Evolutionary conservation across 495 filamentous ascomycete genomes (phyloP).

Genomic region (Jackrogersella multiformis): DNA sequence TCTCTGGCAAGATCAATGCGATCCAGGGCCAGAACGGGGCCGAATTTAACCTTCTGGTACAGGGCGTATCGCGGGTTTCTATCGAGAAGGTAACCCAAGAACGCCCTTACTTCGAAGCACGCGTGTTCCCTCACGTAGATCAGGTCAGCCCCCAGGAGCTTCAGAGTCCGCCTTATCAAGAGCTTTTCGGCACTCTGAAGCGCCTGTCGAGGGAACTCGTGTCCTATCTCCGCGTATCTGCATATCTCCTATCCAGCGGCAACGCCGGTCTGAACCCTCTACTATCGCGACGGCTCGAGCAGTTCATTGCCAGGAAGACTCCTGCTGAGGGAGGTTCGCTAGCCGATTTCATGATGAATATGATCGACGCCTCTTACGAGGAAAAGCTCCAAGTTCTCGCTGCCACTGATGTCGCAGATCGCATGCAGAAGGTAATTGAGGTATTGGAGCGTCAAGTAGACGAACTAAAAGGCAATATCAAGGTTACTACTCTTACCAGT

Average conservation of each 20-base stretch:
- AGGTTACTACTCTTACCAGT: slow-evolving; percentile 75
- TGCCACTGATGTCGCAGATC: slow-evolving; percentile 76
- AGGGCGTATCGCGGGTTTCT: slow-evolving; percentile 80
- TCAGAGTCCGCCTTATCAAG: slow-evolving; percentile 51
- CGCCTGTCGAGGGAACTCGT: slow-evolving; percentile 84
- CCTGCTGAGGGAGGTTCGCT: slow-evolving; percentile 80
- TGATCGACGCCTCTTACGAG: slow-evolving; percentile 83
- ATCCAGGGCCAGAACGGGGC: slow-evolving; percentile 82
- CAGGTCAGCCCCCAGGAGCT: slow-evolving; percentile 28
- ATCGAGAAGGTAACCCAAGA: slow-evolving; percentile 79
- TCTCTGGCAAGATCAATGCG: slow-evolving; percentile 81
- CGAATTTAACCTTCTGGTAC: slow-evolving; percentile 83
- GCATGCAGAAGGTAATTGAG: slow-evolving; percentile 80
- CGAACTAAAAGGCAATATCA: slow-evolving; percentile 81
- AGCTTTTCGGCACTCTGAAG: slow-evolving; percentile 81
- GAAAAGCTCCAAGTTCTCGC: slow-evolving; percentile 88
- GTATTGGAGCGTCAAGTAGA: slow-evolving; percentile 81
- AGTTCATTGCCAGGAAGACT: slow-evolving; percentile 82
- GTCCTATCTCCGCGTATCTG: slow-evolving; percentile 77
- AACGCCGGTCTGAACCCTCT: slow-evolving; percentile 76
- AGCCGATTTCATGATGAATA: slow-evolving; percentile 96
- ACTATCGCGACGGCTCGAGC: slow-evolving; percentile 82
- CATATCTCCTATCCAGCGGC: slow-evolving; percentile 70
- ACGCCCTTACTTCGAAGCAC: slow-evolving; percentile 85
- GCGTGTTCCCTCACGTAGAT: slow-evolving; percentile 61